Evolutionary conservation across 2,329 filamentous ascomycete genomes (phyloP), one percentile per base, ranked within the genome.

Genomic region (Beauveria australis): DNA sequence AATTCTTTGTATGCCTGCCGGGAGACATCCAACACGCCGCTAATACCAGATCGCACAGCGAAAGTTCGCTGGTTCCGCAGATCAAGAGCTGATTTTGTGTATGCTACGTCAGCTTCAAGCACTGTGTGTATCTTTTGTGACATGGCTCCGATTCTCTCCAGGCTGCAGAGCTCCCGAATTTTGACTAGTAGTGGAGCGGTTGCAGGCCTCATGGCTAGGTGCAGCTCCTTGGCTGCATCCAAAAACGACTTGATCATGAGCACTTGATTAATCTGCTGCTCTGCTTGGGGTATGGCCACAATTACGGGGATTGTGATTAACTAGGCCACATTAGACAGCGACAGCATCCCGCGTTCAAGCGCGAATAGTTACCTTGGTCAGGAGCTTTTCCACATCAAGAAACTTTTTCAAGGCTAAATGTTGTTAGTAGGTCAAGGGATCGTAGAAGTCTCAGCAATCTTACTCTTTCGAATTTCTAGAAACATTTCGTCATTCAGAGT

Each of bases 1-100:
- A 89, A 85, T 71, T 97, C 93, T 67, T 94, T 95, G 74, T 94
- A 97, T 0, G 91, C 91, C 67, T 92, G 88, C 5, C 92, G 84
- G 40, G 91, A 90, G 43, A 97, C 89, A 73, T 97, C 93, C 4
- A 97, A 82, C 61, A 97, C 82, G 2, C 90, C 90, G 66, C 91
- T 92, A 47, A 94, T 85, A 0, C 91, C 90, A 51, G 91, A 85
- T 76, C 89, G 94, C 37, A 97, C 88, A 24, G 93, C 93, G 75
- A 95, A 97, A 0, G 89, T 90, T 64, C 93, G 81, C 70, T 97
- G 93, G 63, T 97, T 96, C 16, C 92, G 84, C 61, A 96, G 78
- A 63, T 97, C 93, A 5, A 97, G 79, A 0, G 94, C 88, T 24
- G 87, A 85, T 52, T 82, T 89, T 62, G 90, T 88, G 66, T 89